Conservation (phyloP, 2,329 filamentous ascomycete genomes). For the Bertia moriformis region DNA sequence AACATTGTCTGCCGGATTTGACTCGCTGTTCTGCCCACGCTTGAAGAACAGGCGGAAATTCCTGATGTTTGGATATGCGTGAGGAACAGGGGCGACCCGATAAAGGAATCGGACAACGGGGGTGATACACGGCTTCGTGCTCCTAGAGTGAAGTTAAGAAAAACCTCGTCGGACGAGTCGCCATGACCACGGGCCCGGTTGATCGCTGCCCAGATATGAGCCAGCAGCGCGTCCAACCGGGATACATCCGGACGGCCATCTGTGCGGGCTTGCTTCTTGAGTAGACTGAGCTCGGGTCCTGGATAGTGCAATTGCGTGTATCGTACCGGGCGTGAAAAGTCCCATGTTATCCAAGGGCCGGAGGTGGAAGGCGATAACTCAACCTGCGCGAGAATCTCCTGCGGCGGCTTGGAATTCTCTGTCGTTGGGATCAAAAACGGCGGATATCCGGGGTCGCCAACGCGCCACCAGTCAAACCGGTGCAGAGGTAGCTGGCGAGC, state of each 20-base stretch:
- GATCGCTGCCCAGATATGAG: conserved; percentile 28
- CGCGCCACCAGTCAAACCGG: conserved; percentile 30
- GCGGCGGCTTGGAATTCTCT: conserved; percentile 9
- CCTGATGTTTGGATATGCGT: conserved; percentile 13
- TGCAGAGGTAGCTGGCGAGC: conserved; percentile 24
- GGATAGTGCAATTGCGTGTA: conserved; percentile 20
- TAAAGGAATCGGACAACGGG: conserved; percentile 21
- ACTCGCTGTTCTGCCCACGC: conserved; percentile 4
- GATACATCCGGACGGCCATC: conserved; percentile 12
- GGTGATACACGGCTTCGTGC: conserved; percentile 20
- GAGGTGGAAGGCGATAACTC: conserved; percentile 14
- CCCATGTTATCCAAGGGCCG: conserved; percentile 26
- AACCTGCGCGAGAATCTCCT: not conserved
- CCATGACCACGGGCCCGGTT: conserved; percentile 20
- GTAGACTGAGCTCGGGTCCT: conserved; percentile 13
- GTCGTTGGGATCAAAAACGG: not conserved
- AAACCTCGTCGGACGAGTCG: conserved; percentile 11
- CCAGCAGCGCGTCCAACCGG: conserved; percentile 27
- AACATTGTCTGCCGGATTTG: conserved; percentile 18
- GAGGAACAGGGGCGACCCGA: conserved; percentile 27
- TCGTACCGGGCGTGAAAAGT: conserved; percentile 14
- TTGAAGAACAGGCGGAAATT: not conserved
- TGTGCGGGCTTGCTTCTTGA: conserved; percentile 11
- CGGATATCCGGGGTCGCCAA: conserved; percentile 13
- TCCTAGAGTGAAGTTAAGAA: conserved; percentile 24